Evolutionary conservation across 805 yeast genomes (phyloP).

Genomic region (Saccharomycodes ludwigii): DNA sequence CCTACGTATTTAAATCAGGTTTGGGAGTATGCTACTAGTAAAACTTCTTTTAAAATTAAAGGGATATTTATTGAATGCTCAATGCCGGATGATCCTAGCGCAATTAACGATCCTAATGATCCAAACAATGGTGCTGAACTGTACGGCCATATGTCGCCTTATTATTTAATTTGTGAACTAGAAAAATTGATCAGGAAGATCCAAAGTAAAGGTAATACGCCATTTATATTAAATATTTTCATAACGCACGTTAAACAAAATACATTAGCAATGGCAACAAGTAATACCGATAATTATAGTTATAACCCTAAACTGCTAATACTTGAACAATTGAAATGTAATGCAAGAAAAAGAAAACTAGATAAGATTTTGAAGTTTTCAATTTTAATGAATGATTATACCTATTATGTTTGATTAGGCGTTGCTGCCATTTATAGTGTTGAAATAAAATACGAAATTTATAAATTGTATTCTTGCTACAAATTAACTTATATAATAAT

Average conservation of each 20-base stretch:
- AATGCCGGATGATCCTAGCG: conserved; percentile 31
- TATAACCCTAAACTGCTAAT: conserved; percentile 4
- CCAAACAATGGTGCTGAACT: conserved; percentile 24
- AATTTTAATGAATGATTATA: conserved; percentile 2
- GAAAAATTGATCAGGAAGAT: conserved; percentile 9
- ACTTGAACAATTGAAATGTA: conserved; percentile 1
- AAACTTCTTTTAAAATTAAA: conserved; percentile 30
- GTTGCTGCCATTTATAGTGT: too few species aligned
- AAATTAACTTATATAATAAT: too few species aligned
- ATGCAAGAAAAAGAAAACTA: neutral
- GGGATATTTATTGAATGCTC: conserved; percentile 76
- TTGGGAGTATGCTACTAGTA: conserved; percentile 46
- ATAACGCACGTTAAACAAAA: conserved; percentile 9
- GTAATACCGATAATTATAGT: too few species aligned
- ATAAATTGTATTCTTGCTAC: too few species aligned
- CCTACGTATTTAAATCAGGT: conserved; percentile 23
- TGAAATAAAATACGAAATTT: too few species aligned
- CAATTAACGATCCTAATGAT: too few species aligned
- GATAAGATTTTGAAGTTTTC: conserved; percentile 1
- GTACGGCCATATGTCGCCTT: conserved; percentile 77
- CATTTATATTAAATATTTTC: conserved; percentile 14
- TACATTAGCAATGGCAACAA: neutral
- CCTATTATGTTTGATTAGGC: conserved; percentile 3
- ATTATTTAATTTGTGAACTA: conserved; percentile 47
- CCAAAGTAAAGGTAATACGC: conserved; percentile 4